Base-by-base conservation (phyloP, 345 rosid genomes). In the Xanthoceras sorbifolium region DNA sequence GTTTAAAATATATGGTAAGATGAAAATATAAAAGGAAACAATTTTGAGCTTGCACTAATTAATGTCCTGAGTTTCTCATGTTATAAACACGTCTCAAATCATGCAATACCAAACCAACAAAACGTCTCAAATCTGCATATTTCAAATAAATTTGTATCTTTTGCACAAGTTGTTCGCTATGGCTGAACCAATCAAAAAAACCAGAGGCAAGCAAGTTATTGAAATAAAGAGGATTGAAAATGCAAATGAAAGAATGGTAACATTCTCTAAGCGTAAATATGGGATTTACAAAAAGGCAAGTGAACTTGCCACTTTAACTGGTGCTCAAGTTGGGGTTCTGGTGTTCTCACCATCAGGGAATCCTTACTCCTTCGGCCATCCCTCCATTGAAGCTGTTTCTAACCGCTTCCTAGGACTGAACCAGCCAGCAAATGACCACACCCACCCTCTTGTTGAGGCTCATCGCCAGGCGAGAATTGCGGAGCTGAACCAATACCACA, bases 211-310 rank as follows among this genome's bases (percentile, higher is more conserved):
- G 7, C 82, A 78, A 80, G 78, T 78, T 75, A 78, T 77, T 46
- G 80, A 80, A 64, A 77, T 85, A 48, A 71, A 75, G 50, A 64
- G 25, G 48, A 79, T 85, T 0, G 77, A 75, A 8, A 3, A 54
- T 18, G 63, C 78, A 0, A 78, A 61, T 4, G 77, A 78, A 5
- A 31, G 84, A 28, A 26, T 80, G 80, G 61, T 80, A 1, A 65
- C 84, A 10, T 82, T 85, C 61, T 83, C 88, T 0, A 88, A 88
- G 78, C 83, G 88, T 9, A 61, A 77, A 65, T 69, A 74, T 0
- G 85, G 91, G 0, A 78, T 86, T 12, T 78, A 52, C 76, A 86
- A 86, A 46, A 86, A 88, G 42, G 76, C 83, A 28, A 80, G 77
- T 32, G 90, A 89, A 71, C 25, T 87, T 4, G 31, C 77, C 0